These are phyloP conservation scores for Dictyophora rubrovolvata DNA, from an alignment of 768 basidiomycete species.

Conservation along the genomic window DNA sequence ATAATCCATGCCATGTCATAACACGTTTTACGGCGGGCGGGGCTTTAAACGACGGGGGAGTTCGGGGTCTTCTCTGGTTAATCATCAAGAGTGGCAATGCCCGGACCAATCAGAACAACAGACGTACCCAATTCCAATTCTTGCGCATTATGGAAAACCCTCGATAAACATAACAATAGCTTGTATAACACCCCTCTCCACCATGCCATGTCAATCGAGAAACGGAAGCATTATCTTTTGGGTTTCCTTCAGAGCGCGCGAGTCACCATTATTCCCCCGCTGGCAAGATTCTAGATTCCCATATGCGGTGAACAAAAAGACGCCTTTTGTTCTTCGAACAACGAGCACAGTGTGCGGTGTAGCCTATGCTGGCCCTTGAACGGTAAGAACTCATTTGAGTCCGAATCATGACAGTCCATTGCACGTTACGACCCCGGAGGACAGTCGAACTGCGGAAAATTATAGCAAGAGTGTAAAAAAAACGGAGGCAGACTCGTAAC, in stretches of 20 bases:
- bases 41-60: neutral
- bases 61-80: neutral
- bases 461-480: no score
- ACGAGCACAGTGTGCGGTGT: no score
- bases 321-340: neutral
- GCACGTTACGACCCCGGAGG: no score
- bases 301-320: neutral
- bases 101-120: neutral
- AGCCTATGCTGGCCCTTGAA: no score
- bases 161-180: neutral
- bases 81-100: neutral
- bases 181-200: no score
- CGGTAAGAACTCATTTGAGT: no score
- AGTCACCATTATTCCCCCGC: no score
- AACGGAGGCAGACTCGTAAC: no score
- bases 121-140: neutral
- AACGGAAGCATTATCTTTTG: no score
- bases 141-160: neutral
- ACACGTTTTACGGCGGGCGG: neutral
- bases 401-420: no score
- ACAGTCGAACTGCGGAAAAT: no score
- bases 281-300: neutral
- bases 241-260: no score
- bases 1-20: neutral
- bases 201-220: neutral